A percentile compares a stretch with the other conserved stretches of the same genome.
phyloP scores from a whole-genome alignment of 1,284 basidiomycete genomes.

The Rhodotorula sp. region DNA sequence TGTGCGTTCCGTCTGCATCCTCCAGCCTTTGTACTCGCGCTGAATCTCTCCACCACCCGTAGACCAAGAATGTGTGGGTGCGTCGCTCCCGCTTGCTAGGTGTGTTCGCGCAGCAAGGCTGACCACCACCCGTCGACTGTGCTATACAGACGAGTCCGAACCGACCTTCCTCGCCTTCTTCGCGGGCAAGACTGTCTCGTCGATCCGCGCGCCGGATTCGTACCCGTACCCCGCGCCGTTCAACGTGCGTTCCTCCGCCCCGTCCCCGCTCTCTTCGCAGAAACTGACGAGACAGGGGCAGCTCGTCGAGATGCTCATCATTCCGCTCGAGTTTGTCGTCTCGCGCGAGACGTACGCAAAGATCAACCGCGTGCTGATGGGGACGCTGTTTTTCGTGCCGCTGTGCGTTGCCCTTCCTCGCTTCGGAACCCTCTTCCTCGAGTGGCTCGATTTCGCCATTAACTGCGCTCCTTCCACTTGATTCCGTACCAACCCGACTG shows the following conservation, averaged over 20 bases:
- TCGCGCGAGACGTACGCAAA: slow-evolving; percentile 60
- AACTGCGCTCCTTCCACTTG: neutral
- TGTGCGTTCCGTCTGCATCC: neutral
- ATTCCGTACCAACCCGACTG: neutral
- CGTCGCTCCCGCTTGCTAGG: slow-evolving; percentile 29
- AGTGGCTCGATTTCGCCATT: too few species aligned
- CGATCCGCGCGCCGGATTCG: slow-evolving; percentile 68
- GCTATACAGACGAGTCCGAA: slow-evolving; percentile 65
- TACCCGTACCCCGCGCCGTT: slow-evolving; percentile 59
- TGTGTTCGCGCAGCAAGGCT: neutral
- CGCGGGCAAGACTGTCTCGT: slow-evolving; percentile 47
- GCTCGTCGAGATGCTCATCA: slow-evolving; percentile 40
- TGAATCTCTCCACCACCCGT: slow-evolving; percentile 17
- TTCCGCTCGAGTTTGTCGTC: slow-evolving; percentile 44
- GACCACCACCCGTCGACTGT: neutral
- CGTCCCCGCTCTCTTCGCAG: too few species aligned
- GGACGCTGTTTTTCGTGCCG: slow-evolving; percentile 74
- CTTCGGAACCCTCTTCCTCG: too few species aligned
- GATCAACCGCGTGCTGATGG: slow-evolving; percentile 79
- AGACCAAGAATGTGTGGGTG: slow-evolving; percentile 38
- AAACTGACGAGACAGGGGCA: neutral
- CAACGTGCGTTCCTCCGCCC: slow-evolving; percentile 7
- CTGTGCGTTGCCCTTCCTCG: slow-evolving; percentile 55
- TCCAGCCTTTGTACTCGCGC: neutral
- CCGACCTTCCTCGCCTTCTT: slow-evolving; percentile 77